These are phyloP conservation scores for Neonectria neomacrospora DNA, from an alignment of 2,329 filamentous ascomycete genomes.

Conservation along the genomic window DNA sequence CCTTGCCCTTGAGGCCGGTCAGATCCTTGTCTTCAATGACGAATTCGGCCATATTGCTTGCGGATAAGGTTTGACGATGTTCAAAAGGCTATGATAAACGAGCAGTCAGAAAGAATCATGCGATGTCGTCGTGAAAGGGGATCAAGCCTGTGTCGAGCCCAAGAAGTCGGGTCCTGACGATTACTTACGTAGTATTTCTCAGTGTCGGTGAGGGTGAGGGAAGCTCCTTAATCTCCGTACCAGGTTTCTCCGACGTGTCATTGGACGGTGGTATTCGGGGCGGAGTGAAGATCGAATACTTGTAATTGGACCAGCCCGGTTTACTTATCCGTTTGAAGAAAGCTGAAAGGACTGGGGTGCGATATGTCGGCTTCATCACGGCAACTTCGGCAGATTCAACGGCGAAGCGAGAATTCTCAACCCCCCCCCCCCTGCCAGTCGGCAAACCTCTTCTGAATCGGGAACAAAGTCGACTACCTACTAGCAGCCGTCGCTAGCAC, in stretches of 20 bases:
- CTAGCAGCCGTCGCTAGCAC: no score
- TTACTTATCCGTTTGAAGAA: neutral
- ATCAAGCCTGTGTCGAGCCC: neutral
- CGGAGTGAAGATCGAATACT: neutral
- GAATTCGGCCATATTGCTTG: constrained; percentile 56
- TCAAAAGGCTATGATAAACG: neutral
- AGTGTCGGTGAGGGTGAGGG: neutral
- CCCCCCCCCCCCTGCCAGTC: neutral
- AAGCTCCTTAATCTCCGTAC: neutral
- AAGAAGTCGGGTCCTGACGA: neutral
- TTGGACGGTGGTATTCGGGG: neutral
- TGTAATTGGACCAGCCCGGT: neutral
- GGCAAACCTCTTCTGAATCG: neutral
- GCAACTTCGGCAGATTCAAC: neutral
- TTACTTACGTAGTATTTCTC: neutral
- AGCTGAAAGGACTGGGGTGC: neutral
- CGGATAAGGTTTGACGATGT: neutral
- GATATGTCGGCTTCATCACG: neutral
- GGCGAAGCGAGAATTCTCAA: neutral
- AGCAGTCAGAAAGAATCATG: neutral
- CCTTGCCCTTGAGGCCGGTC: constrained; percentile 57
- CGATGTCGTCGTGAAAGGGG: neutral
- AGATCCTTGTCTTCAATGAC: constrained; percentile 58
- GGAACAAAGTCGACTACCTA: neutral
- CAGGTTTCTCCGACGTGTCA: neutral